Base-by-base conservation (phyloP, 2,329 filamentous ascomycete genomes). In the Aureobasidium sp. region DNA sequence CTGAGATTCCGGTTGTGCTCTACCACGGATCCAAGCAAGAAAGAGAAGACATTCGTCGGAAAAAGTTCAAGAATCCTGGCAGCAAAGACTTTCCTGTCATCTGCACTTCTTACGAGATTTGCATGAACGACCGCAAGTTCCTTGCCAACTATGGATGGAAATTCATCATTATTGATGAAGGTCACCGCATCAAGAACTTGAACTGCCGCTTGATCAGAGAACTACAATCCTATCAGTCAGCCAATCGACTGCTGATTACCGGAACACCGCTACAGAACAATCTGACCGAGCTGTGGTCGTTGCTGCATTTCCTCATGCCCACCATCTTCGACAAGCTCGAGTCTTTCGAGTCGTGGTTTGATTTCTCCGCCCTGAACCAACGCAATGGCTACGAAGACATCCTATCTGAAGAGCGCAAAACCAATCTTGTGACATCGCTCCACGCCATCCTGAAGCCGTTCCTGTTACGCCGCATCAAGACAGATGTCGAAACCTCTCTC, bases 111-210 rank as follows among this genome's bases (percentile, higher is more conserved):
- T 97, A 97, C 67, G 94, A 99, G 70, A 96, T 99, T 70, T 92
- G 95, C 58, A 86, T 99, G 74, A 87, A 90, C 67, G 94, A 99
- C 70, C 85, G 89, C 38, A 87, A 90, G 57, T 86, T 86, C 37
- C 76, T 99, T 5, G 85, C 85, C 0, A 87, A 88, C 61, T 93
- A 95, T 60, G 87, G 91, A 37, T 99, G 94, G 94, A 90, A 95
- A 58, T 96, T 96, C 67, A 96, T 99, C 68, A 94, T 99, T 65
- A 95, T 99, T 63, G 93, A 99, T 66, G 94, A 99, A 74, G 94
- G 94, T 0, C 94, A 99, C 70, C 87, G 94, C 1, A 86, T 99
- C 81, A 99, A 99, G 77, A 99, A 99, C 65, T 87, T 95, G 64
- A 92, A 97, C 53, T 95, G 93, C 31, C 89, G 90, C 61, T 79